A percentile compares a stretch with the other conserved stretches of the same genome.
Evolutionary conservation across 257 asterid genomes (phyloP).

Genomic region (Capsicum pubescens): DNA sequence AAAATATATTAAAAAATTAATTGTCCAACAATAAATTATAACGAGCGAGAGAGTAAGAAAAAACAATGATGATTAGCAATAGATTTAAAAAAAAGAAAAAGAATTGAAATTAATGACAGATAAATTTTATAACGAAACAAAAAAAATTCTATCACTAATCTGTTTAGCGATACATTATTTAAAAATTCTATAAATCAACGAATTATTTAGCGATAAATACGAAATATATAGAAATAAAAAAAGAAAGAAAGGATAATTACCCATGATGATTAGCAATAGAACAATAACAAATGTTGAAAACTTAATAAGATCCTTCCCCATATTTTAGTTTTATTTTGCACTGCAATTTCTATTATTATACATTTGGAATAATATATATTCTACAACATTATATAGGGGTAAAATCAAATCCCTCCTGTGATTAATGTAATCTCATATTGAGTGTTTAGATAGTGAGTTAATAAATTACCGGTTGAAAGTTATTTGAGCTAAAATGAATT

Average conservation of each 20-base stretch:
- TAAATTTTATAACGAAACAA: background rate
- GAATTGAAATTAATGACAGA: background rate
- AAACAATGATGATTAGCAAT: background rate
- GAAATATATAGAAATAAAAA: background rate
- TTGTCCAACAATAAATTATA: background rate
- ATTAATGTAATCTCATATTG: too few species aligned
- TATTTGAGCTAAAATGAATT: background rate
- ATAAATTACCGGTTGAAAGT: background rate
- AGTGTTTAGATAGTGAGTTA: background rate
- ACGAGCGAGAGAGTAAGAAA: background rate
- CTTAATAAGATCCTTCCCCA: background rate
- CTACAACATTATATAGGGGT: background rate
- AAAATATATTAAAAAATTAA: background rate
- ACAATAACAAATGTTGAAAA: background rate
- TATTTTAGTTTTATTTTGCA: background rate
- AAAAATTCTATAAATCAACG: background rate
- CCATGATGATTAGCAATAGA: background rate
- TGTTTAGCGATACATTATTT: background rate
- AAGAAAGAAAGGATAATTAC: background rate
- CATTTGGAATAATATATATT: background rate
- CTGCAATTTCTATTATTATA: too few species aligned
- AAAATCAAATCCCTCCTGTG: too few species aligned
- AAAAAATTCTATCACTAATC: background rate
- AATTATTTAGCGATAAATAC: background rate
- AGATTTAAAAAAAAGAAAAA: background rate